phyloP scores from a whole-genome alignment of 2,329 filamentous ascomycete species.

The Diaporthe australafricana region DNA sequence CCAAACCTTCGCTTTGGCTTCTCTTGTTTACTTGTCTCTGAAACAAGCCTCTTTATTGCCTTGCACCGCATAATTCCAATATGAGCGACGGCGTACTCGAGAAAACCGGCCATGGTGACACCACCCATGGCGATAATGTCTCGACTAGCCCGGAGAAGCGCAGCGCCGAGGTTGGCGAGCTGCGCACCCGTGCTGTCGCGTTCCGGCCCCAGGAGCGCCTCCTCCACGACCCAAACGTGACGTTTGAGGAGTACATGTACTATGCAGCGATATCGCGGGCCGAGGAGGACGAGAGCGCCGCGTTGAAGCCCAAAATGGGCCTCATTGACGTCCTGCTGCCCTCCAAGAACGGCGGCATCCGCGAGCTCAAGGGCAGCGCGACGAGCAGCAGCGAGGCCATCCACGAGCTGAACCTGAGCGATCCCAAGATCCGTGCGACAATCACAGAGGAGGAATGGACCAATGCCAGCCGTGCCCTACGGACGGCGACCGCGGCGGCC shows the following conservation, averaged over 20 bases:
- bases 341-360: constrained; percentile 15
- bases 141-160: constrained; percentile 6
- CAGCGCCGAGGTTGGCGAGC: constrained; percentile 21
- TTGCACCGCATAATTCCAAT: neutral
- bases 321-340: constrained; percentile 33
- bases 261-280: constrained; percentile 33
- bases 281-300: constrained; percentile 27
- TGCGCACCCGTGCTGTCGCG: neutral
- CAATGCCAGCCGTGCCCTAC: constrained; percentile 48
- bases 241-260: constrained; percentile 37
- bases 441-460: constrained; percentile 36
- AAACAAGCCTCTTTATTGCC: neutral
- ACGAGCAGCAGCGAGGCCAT: constrained; percentile 18
- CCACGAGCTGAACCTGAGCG: constrained; percentile 34
- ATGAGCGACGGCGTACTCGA: constrained; percentile 11
- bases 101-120: constrained; percentile 2
- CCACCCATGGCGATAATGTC: neutral
- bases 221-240: constrained; percentile 34
- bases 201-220: constrained; percentile 33
- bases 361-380: constrained; percentile 24
- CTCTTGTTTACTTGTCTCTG: too few species aligned
- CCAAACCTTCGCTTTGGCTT: neutral
- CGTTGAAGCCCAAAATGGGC: constrained; percentile 6
- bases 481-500: constrained; percentile 57
- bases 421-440: constrained; percentile 27